Evolutionary conservation across 768 basidiomycete genomes (phyloP).

Genomic region (Clavulina sp.): DNA sequence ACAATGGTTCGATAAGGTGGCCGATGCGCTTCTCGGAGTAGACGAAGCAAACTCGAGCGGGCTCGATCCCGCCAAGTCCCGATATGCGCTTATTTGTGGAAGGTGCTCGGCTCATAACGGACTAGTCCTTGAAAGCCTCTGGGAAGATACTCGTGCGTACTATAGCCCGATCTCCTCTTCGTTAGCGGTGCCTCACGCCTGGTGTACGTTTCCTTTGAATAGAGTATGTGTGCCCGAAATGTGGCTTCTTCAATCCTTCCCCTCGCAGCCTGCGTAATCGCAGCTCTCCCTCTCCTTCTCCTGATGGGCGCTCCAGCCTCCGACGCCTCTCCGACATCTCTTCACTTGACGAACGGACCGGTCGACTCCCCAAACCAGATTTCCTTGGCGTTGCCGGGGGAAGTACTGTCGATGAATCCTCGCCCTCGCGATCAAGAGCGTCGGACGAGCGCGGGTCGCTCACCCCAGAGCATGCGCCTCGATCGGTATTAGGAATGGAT

Average conservation of each 20-base stretch:
- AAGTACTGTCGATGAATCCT: too few relatives aligned
- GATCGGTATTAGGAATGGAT: too few relatives aligned
- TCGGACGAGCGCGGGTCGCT: too few relatives aligned
- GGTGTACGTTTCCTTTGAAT: not conserved
- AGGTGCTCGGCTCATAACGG: slow-evolving; percentile 82
- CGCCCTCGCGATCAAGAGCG: too few relatives aligned
- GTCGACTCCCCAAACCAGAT: not conserved
- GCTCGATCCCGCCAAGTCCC: slow-evolving; percentile 21
- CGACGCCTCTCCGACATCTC: not conserved
- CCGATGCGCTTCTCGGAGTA: slow-evolving; percentile 72
- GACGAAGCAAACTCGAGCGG: slow-evolving; percentile 34
- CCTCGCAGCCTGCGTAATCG: slow-evolving; percentile 5
- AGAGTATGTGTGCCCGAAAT: slow-evolving; percentile 82
- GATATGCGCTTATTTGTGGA: slow-evolving; percentile 79
- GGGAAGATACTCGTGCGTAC: slow-evolving; percentile 64
- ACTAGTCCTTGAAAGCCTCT: slow-evolving; percentile 63
- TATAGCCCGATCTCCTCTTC: not conserved
- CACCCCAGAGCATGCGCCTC: too few relatives aligned
- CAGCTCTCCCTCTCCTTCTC: not conserved
- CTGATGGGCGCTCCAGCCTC: not conserved
- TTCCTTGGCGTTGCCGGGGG: too few relatives aligned
- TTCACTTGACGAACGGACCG: not conserved
- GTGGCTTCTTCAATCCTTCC: slow-evolving; percentile 56
- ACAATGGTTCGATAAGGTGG: slow-evolving; percentile 75
- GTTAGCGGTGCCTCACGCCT: not conserved